Conservation (phyloP, 306 rosid genomes). For the Dalbergia cultrata region DNA sequence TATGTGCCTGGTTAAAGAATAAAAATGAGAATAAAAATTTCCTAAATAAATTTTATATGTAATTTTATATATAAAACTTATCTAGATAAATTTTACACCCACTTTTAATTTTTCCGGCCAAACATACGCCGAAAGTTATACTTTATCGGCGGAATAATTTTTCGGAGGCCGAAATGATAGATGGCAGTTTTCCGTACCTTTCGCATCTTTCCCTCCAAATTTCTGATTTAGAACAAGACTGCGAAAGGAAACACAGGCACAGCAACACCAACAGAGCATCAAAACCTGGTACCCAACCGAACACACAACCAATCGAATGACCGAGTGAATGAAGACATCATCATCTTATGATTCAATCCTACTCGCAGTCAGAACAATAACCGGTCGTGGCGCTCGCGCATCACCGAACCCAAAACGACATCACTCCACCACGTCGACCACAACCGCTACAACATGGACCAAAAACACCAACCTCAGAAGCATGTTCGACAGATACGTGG, state of each 20-base stretch:
- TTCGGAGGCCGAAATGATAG: too few species aligned
- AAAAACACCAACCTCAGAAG: constrained; percentile 57
- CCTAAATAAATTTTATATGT: too few species aligned
- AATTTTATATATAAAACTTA: too few species aligned
- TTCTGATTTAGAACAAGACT: too few species aligned
- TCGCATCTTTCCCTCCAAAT: neutral
- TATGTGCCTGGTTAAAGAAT: too few species aligned
- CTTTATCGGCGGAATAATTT: too few species aligned
- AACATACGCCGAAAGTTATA: too few species aligned
- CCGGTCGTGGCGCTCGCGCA: neutral
- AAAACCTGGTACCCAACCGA: neutral
- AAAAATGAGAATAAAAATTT: too few species aligned
- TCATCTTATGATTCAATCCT: neutral
- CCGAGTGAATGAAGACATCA: neutral
- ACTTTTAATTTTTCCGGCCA: too few species aligned
- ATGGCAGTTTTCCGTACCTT: too few species aligned
- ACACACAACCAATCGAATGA: neutral
- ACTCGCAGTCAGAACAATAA: neutral
- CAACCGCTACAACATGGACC: constrained; percentile 31
- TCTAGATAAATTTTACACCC: too few species aligned
- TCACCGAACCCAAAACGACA: constrained; percentile 31
- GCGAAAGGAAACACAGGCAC: neutral
- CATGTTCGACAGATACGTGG: constrained; percentile 79
- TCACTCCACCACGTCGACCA: neutral
- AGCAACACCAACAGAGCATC: too few species aligned